phyloP scores from a whole-genome alignment of 2,329 filamentous ascomycete species.

The Tricladium varicosporioides region DNA sequence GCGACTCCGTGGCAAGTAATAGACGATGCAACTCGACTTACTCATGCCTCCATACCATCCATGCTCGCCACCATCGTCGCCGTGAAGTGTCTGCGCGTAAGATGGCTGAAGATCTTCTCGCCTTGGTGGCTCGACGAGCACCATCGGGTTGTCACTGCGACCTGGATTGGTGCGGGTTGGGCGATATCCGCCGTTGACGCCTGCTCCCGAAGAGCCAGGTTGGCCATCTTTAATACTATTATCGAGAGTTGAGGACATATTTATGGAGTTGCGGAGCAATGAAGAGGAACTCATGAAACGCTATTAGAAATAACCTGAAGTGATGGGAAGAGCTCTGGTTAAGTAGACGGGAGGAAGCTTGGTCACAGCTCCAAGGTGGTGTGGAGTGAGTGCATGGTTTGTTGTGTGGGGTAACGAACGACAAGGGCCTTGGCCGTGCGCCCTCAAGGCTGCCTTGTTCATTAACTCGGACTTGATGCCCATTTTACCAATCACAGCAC shows the following conservation, averaged over 20 bases:
- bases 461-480: neutral
- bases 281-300: neutral
- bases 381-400: neutral
- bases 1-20: neutral
- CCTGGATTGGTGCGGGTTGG: constrained; percentile 16
- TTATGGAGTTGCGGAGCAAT: constrained; percentile 1
- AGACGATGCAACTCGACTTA: constrained; percentile 42
- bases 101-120: constrained; percentile 77
- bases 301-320: neutral
- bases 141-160: constrained; percentile 43
- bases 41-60: constrained; percentile 91
- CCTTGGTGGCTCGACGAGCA: constrained; percentile 75
- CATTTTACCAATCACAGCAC: neutral
- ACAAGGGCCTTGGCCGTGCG: neutral
- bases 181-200: constrained; percentile 21
- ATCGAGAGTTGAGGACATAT: constrained; percentile 16
- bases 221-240: constrained; percentile 15
- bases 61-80: constrained; percentile 65
- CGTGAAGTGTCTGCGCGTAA: constrained; percentile 62
- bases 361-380: neutral
- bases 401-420: neutral
- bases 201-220: constrained; percentile 30
- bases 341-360: neutral
- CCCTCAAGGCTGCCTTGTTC: neutral
- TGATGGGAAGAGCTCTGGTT: neutral